Conservation (phyloP, 73 alveolate genomes). For the Symbiodinium natans region DNA sequence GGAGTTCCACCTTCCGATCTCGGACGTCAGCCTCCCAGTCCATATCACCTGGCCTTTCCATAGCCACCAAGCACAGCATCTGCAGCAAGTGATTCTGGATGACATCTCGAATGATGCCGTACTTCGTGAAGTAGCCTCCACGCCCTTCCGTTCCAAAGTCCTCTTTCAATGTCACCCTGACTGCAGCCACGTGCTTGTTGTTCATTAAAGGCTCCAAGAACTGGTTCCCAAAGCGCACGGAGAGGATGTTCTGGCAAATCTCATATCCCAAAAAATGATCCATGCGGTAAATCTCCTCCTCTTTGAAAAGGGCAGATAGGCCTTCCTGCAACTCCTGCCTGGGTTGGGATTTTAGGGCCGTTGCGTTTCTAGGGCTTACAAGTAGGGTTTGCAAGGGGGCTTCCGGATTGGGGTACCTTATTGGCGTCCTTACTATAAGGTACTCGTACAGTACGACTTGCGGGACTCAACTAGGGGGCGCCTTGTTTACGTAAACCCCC, state of each 20-base stretch:
- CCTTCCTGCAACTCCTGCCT: background rate
- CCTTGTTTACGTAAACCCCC: too few species aligned
- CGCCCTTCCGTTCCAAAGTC: conserved; percentile 77
- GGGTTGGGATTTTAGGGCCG: too few species aligned
- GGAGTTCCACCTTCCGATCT: conserved; percentile 28
- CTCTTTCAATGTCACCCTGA: conserved; percentile 46
- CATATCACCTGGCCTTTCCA: conserved; percentile 35
- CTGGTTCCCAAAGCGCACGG: conserved; percentile 55
- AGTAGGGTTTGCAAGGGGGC: too few species aligned
- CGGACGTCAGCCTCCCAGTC: conserved; percentile 35
- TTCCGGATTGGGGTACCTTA: too few species aligned
- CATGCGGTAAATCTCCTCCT: conserved; percentile 36
- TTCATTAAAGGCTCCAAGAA: conserved; percentile 41
- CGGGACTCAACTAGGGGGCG: too few species aligned
- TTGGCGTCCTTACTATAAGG: too few species aligned
- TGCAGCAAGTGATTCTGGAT: conserved; percentile 71
- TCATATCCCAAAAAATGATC: conserved; percentile 71
- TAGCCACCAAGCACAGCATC: conserved; percentile 62
- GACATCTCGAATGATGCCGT: conserved; percentile 67
- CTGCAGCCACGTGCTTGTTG: conserved; percentile 46
- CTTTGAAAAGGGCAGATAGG: conserved; percentile 28
- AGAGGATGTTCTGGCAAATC: conserved; percentile 41
- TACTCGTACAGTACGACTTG: too few species aligned
- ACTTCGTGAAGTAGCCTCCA: conserved; percentile 72
- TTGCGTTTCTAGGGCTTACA: too few species aligned